phyloP scores from a whole-genome alignment of 1,284 basidiomycete species.

The Apiotrichum siamense region DNA sequence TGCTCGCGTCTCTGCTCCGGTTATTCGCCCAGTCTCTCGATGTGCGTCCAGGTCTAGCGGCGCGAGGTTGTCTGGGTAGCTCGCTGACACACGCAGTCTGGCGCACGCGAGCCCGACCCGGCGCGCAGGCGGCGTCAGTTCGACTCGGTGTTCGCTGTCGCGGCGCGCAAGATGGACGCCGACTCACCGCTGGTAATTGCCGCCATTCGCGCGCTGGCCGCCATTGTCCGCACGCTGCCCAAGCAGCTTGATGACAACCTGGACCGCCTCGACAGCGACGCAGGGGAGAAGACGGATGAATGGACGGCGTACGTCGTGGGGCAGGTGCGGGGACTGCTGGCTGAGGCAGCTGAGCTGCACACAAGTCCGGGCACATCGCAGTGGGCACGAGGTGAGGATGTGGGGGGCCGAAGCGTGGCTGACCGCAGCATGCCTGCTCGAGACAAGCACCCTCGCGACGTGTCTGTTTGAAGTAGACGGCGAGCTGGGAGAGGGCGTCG shows the following conservation, averaged over 20 bases:
- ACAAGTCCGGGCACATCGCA: not conserved
- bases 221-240: slow-evolving; percentile 3
- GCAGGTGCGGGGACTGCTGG: not conserved
- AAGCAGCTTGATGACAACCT: too few species aligned
- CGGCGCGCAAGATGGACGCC: slow-evolving; percentile 5
- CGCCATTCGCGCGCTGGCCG: slow-evolving; percentile 1
- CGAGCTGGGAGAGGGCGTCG: not conserved
- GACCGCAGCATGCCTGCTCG: slow-evolving; percentile 12
- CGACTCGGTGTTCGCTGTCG: slow-evolving; percentile 7
- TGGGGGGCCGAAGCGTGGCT: not conserved
- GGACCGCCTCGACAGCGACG: not conserved
- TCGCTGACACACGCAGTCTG: slow-evolving; percentile 5
- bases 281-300: not conserved
- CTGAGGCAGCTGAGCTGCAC: slow-evolving; percentile 5
- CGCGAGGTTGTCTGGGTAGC: too few species aligned
- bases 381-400: slow-evolving; percentile 6
- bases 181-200: slow-evolving; percentile 3
- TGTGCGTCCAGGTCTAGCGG: too few species aligned
- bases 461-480: slow-evolving; percentile 4
- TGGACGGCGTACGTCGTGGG: not conserved
- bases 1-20: slow-evolving; percentile 14
- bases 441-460: slow-evolving; percentile 2
- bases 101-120: slow-evolving; percentile 4
- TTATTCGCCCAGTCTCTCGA: slow-evolving; percentile 22
- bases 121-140: slow-evolving; percentile 8